Evolutionary conservation across 805 yeast species (phyloP), one percentile per base, ranked within the genome.

Genomic region (Candida krabiensis): DNA sequence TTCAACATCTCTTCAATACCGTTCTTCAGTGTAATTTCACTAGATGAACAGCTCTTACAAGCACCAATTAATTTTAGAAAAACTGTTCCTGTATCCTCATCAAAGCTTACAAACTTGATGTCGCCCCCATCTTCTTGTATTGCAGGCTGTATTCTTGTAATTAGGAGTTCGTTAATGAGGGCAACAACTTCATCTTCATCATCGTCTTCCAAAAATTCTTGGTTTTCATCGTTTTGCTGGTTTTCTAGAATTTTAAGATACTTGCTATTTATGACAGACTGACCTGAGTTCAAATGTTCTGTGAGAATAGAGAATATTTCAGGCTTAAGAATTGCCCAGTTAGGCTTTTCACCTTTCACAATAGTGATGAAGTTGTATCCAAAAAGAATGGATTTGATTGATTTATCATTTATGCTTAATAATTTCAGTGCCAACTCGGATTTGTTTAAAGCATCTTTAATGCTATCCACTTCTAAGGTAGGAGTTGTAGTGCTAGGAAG

Each of bases 61-160:
- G 99, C 98, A 33, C 99, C 99, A 53, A 87, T 90, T 31, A 93
- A 69, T 59, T 86, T 88, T 52, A 93, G 76, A 60, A 79, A 86
- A 5, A 95, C 98, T 11, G 84, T 80, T 2, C 99, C 99, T 1
- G 84, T 73, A 41, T 83, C 86, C 46, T 84, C 88, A 40, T 86
- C 87, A 58, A 86, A 90, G 5, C 87, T 93, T 42, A 86, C 75
- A 60, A 80, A 95, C 52, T 87, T 90, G 45, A 93, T 82, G 57
- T 93, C 98, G 23, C 99, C 99, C 46, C 99, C 99, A 56, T 93
- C 99, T 55, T 93, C 99, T 66, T 89, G 96, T 41, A 93, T 89
- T 1, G 98, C 96, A 1, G 99, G 99, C 56, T 96, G 81, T 35
- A 93, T 90, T 58, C 97, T 80, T 2, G 99, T 93, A 44, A 86